Evolutionary conservation across 2,329 filamentous ascomycete genomes (phyloP).

Genomic region (Aspergillus pseudoviridinutans): DNA sequence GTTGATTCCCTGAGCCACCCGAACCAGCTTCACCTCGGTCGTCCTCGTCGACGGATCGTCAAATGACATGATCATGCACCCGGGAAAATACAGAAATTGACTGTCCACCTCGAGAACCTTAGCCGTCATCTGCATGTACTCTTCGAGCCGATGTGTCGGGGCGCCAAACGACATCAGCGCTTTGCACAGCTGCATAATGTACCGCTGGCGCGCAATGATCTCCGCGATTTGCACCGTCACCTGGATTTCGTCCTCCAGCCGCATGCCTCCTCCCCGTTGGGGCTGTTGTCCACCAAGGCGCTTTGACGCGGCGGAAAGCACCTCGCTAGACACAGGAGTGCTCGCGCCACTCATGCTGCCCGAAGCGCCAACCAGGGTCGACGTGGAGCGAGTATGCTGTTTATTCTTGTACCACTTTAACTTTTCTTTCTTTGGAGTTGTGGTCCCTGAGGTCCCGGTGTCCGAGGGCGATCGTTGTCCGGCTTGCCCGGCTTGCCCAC

Average conservation of each 20-base stretch:
- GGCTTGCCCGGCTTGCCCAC: too few species aligned
- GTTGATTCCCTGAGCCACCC: slow-evolving; percentile 41
- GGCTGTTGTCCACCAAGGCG: slow-evolving; percentile 20
- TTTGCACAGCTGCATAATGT: slow-evolving; percentile 77
- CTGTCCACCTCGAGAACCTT: slow-evolving; percentile 84
- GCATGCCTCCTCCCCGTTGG: slow-evolving; percentile 9
- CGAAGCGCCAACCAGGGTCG: slow-evolving; percentile 18
- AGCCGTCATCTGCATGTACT: slow-evolving; percentile 87
- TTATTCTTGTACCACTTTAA: slow-evolving; percentile 34
- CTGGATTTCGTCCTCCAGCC: slow-evolving; percentile 48
- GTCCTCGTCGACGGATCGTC: slow-evolving; percentile 50
- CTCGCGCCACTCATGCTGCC: slow-evolving; percentile 24
- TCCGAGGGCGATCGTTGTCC: slow-evolving; percentile 8
- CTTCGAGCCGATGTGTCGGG: slow-evolving; percentile 82
- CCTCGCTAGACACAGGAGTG: slow-evolving; percentile 25
- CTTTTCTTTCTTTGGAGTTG: slow-evolving; percentile 16
- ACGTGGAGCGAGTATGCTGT: slow-evolving; percentile 20
- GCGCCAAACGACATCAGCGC: slow-evolving; percentile 88
- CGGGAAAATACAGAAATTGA: slow-evolving; percentile 85
- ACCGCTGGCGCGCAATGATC: slow-evolving; percentile 74
- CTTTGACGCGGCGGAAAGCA: slow-evolving; percentile 24
- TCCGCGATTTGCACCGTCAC: slow-evolving; percentile 61
- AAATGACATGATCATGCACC: slow-evolving; percentile 93
- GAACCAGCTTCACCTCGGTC: slow-evolving; percentile 44
- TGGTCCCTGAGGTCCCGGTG: slow-evolving; percentile 3